A percentile compares a stretch with the other conserved stretches of the same genome.
Evolutionary conservation across 345 rosid genomes (phyloP).

Genomic region (Citrus reticulata): DNA sequence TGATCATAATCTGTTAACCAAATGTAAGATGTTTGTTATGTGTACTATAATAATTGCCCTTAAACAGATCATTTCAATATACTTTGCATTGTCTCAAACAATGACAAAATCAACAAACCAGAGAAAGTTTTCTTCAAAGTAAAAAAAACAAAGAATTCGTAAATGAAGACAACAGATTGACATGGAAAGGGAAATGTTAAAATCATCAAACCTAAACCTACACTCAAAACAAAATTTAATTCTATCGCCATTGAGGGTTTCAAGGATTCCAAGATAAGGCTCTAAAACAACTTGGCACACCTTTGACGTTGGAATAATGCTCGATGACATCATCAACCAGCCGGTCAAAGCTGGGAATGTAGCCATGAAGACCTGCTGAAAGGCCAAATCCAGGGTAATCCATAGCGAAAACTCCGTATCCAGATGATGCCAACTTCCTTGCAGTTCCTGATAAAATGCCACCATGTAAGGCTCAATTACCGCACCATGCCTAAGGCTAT

Average conservation of each 20-base stretch:
- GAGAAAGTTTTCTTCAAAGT: neutral
- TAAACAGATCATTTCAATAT: neutral
- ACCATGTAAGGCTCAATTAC: slow-evolving; percentile 1
- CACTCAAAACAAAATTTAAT: neutral
- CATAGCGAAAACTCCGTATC: slow-evolving; percentile 89
- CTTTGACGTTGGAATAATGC: slow-evolving; percentile 77
- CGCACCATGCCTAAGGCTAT: slow-evolving; percentile 13
- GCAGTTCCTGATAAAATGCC: slow-evolving; percentile 63
- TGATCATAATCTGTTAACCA: neutral
- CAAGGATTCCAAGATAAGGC: neutral
- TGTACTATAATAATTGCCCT: neutral
- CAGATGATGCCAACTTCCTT: slow-evolving; percentile 75
- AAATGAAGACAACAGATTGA: neutral
- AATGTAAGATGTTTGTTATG: neutral
- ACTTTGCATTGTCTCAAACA: neutral
- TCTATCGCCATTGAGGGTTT: neutral
- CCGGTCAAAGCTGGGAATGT: slow-evolving; percentile 67
- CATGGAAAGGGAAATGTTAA: neutral
- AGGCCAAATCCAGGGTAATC: slow-evolving; percentile 97
- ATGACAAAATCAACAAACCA: neutral
- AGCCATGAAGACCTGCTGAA: slow-evolving; percentile 90
- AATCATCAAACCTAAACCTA: neutral
- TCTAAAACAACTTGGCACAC: slow-evolving; percentile 27
- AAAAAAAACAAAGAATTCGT: neutral
- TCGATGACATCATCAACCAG: slow-evolving; percentile 85